A percentile compares a stretch with the other conserved stretches of the same genome.
These are phyloP conservation scores for Albizia julibrissin DNA, from an alignment of 306 rosid species.

Conservation along the genomic window DNA sequence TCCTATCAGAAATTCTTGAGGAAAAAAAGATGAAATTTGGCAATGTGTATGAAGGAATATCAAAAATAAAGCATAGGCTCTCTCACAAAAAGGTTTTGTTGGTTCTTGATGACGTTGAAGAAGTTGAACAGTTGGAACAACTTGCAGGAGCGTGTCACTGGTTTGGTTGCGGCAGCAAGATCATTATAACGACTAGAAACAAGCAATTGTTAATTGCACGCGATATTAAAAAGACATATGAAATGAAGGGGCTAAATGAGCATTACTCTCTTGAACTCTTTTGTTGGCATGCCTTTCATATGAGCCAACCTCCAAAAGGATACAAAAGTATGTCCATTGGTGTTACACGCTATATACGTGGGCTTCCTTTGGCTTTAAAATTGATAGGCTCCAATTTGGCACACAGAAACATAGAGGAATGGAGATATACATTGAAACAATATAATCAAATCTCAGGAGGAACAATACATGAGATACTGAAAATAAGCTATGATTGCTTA, in stretches of 20 bases:
- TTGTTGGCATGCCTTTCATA: not conserved
- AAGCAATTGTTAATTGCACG: not conserved
- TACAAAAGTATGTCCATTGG: not conserved
- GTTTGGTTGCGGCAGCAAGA: not conserved
- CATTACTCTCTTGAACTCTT: not conserved
- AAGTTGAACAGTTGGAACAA: not conserved
- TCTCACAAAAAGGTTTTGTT: too few relatives aligned
- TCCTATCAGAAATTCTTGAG: not conserved
- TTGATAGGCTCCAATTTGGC: too few relatives aligned
- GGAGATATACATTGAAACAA: too few relatives aligned
- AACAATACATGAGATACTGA: too few relatives aligned
- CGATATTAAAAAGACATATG: not conserved
- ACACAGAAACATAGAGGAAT: too few relatives aligned
- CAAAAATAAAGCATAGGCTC: not conserved
- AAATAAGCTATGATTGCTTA: too few relatives aligned
- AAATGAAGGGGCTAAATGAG: not conserved
- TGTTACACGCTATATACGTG: not conserved
- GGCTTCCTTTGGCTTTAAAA: not conserved
- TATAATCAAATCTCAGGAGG: too few relatives aligned
- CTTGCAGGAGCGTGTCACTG: not conserved
- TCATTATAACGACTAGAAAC: slow-evolving; percentile 8
- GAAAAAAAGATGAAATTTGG: not conserved
- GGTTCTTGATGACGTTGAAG: slow-evolving; percentile 7
- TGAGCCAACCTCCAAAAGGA: not conserved
- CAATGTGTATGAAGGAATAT: not conserved